Base-by-base conservation (phyloP, 495 filamentous ascomycete species). In the Pseudotulostoma volvatum region DNA sequence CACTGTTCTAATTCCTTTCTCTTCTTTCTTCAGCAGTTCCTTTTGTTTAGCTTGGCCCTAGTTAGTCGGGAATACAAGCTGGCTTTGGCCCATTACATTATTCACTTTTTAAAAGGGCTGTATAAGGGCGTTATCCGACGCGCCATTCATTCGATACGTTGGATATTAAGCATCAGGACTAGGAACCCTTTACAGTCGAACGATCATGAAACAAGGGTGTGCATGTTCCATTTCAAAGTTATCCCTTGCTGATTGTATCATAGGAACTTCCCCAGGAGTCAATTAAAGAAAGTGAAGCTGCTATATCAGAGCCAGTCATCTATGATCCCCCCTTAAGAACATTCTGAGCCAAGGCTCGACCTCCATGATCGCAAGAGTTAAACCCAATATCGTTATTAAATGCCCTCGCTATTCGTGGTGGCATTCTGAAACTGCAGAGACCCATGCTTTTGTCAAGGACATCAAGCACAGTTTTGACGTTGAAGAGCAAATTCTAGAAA, bases 391-490 rank as follows among this genome's bases (percentile, higher is more conserved):
- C 18, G 19, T 44, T 13, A 9, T 48, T 11, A 48, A 48, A 48
- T 44, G 11, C 18, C 45, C 45, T 9, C 18, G 41, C n/a, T 44
- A 30, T 25, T 41, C 33, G n/a, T 44, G 40, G 45, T 43, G 41
- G 41, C 33, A 43, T 36, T 33, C 41, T 18, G 30, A 36, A 17
- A 28, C 23, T 31, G 9, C 40, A 11, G 25, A 13, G 20, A 4
- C 15, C 5, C 2, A 36, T 20, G 28, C 16, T 13, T 42, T 45
- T 31, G 31, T 45, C 2, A 28, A 33, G 38, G 42, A 40, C 30
- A 41, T 44, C 3, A 44, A 48, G 38, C 41, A 34, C 2, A 48
- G 37, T 39, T 48, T 48, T 15, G 28, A 41, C 20, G 34, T 44
- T 30, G 42, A 48, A 48, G 42, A 44, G 31, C 15, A 23, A 41